phyloP scores from a whole-genome alignment of 2,329 filamentous ascomycete species.

The Rhinocladiella mackenziei region DNA sequence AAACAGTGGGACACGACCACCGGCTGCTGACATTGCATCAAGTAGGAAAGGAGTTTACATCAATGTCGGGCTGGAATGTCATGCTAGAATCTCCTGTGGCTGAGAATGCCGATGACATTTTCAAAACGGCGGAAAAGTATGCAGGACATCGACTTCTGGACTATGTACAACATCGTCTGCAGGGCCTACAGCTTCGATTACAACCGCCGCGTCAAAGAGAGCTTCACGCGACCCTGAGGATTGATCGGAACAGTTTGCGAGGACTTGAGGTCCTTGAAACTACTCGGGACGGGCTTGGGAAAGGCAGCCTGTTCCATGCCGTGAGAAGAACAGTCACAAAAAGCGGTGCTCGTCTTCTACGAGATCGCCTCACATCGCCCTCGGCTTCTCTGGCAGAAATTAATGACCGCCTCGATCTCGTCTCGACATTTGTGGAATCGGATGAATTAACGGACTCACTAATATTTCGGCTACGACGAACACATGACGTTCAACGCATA shows the following conservation, averaged over 20 bases:
- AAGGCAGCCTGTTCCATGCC: slow-evolving; percentile 85
- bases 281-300: slow-evolving; percentile 70
- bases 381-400: slow-evolving; percentile 83
- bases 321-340: slow-evolving; percentile 86
- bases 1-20: slow-evolving; percentile 69
- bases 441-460: slow-evolving; percentile 67
- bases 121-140: slow-evolving; percentile 65
- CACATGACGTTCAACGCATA: slow-evolving; percentile 80
- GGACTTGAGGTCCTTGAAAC: slow-evolving; percentile 87
- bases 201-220: slow-evolving; percentile 75
- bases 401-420: slow-evolving; percentile 73
- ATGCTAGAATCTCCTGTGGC: slow-evolving; percentile 73
- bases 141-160: slow-evolving; percentile 78
- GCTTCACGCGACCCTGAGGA: slow-evolving; percentile 73
- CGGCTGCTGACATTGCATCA: slow-evolving; percentile 71
- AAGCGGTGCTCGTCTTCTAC: slow-evolving; percentile 78
- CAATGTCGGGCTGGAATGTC: slow-evolving; percentile 63
- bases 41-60: slow-evolving; percentile 41
- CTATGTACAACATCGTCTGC: slow-evolving; percentile 76
- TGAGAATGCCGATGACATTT: slow-evolving; percentile 49
- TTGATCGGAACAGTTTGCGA: slow-evolving; percentile 86
- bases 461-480: slow-evolving; percentile 64
- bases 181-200: slow-evolving; percentile 72
- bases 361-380: slow-evolving; percentile 79
- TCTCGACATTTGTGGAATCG: slow-evolving; percentile 67